phyloP scores from a whole-genome alignment of 2,329 filamentous ascomycete species.

The Xylogone sp. region DNA sequence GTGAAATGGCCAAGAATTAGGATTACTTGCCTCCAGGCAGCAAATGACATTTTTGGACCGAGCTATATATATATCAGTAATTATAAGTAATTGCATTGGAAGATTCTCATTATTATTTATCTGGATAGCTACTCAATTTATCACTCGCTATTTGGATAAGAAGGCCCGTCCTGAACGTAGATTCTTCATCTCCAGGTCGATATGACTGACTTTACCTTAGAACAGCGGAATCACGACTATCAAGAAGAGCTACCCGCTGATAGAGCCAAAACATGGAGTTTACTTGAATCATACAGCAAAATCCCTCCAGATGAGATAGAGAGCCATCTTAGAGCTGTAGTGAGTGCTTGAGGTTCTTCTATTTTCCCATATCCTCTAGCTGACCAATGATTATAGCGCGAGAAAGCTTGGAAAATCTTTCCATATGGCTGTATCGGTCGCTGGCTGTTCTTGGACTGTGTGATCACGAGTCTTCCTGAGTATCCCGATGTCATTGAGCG shows the following conservation, averaged over 20 bases:
- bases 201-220: slow-evolving; percentile 8
- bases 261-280: neutral
- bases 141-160: too few species aligned
- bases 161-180: too few species aligned
- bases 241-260: neutral
- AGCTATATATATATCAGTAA: too few species aligned
- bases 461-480: neutral
- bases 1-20: too few species aligned
- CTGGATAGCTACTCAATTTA: too few species aligned
- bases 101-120: too few species aligned
- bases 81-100: too few species aligned
- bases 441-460: neutral
- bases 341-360: neutral
- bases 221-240: neutral
- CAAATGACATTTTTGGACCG: too few species aligned
- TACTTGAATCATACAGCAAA: neutral
- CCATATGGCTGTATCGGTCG: slow-evolving; percentile 2
- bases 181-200: too few species aligned
- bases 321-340: neutral
- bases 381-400: neutral
- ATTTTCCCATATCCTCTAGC: neutral
- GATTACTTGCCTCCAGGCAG: too few species aligned
- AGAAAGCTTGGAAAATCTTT: slow-evolving; percentile 2
- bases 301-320: neutral
- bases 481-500: slow-evolving; percentile 3